These are phyloP conservation scores for Heliocybe sulcata DNA, from an alignment of 1,284 basidiomycete genomes.

Conservation along the genomic window DNA sequence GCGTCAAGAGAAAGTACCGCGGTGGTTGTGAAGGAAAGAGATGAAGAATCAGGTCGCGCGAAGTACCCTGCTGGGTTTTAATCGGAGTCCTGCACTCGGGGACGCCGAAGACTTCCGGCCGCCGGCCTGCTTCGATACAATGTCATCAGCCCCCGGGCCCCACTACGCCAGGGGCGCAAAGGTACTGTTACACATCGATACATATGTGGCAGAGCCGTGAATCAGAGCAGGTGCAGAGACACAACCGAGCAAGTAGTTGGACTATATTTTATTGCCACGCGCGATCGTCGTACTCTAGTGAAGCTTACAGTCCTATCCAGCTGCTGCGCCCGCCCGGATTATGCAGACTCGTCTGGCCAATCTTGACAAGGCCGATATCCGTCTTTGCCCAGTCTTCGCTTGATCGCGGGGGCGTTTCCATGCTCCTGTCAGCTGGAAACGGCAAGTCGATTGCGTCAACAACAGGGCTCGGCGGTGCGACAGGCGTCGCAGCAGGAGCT, in stretches of 20 bases:
- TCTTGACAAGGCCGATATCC: constrained; percentile 59
- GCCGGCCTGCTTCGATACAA: not conserved
- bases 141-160: no score
- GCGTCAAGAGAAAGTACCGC: not conserved
- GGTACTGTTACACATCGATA: no score
- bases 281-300: no score
- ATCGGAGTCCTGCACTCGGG: not conserved
- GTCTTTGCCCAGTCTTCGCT: constrained; percentile 18
- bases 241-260: no score
- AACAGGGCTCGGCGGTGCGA: constrained; percentile 49
- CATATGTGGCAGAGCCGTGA: no score
- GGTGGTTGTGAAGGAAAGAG: not conserved
- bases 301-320: constrained; percentile 73
- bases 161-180: no score
- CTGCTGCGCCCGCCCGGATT: constrained; percentile 87
- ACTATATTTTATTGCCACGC: no score
- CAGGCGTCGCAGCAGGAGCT: constrained; percentile 30
- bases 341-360: constrained; percentile 87
- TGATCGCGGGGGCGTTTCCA: constrained; percentile 4
- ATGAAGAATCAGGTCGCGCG: not conserved
- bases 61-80: not conserved
- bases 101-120: not conserved
- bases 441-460: constrained; percentile 50
- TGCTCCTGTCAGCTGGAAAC: constrained; percentile 14
- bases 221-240: no score